These are phyloP conservation scores for Aspergillus versicolor DNA, from an alignment of 2,329 filamentous ascomycete species.

Conservation along the genomic window DNA sequence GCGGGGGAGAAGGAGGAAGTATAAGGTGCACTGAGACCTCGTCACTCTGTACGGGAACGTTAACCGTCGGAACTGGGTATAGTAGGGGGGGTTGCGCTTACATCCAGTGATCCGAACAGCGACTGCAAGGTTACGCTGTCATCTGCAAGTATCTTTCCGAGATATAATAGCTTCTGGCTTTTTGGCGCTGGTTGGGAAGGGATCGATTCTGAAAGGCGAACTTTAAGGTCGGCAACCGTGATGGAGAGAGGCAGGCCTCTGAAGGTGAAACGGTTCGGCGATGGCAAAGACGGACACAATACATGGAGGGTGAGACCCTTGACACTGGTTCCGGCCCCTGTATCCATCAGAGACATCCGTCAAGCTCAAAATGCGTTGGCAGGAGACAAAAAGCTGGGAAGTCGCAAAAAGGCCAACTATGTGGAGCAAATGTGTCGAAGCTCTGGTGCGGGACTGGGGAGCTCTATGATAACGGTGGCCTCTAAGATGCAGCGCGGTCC, in stretches of 20 bases:
- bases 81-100: conserved; percentile 32
- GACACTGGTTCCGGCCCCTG: not conserved
- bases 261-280: conserved; percentile 39
- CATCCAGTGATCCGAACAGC: conserved; percentile 52
- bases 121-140: conserved; percentile 49
- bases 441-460: not conserved
- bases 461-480: conserved; percentile 17
- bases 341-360: not conserved
- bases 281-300: conserved; percentile 41
- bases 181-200: conserved; percentile 45
- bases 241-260: conserved; percentile 36
- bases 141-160: conserved; percentile 53
- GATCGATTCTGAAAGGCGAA: conserved; percentile 51
- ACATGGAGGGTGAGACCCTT: conserved; percentile 36
- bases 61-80: not conserved
- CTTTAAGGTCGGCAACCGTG: conserved; percentile 55
- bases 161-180: conserved; percentile 59
- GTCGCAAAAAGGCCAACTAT: conserved; percentile 1
- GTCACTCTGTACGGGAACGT: conserved; percentile 19
- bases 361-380: not conserved
- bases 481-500: conserved; percentile 4
- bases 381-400: not conserved
- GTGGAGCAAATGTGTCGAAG: not conserved
- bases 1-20: conserved; percentile 37
- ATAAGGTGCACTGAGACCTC: conserved; percentile 42